These are phyloP conservation scores for Lotmaria passim DNA, from an alignment of 208 protist genomes.

Conservation along the genomic window DNA sequence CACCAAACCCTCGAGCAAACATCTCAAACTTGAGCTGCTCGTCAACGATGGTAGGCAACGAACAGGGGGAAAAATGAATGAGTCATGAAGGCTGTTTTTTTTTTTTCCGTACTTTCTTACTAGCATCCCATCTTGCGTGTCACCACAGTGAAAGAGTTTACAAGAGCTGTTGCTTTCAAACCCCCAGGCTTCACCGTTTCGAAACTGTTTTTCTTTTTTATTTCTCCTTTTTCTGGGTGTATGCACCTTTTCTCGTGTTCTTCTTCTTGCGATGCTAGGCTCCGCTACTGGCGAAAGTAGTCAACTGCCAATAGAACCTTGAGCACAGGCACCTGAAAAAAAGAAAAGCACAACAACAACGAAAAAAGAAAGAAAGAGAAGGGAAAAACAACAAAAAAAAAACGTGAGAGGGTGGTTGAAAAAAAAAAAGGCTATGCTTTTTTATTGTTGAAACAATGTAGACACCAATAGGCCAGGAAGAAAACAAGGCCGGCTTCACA, in stretches of 20 bases:
- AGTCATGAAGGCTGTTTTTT: background rate
- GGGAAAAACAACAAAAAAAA: conserved; percentile 1
- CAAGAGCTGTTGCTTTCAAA: conserved; percentile 25
- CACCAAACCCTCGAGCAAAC: background rate
- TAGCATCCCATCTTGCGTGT: conserved; percentile 7
- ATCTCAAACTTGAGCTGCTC: background rate
- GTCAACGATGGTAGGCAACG: background rate
- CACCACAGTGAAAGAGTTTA: conserved; percentile 25
- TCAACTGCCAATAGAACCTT: background rate
- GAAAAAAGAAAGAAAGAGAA: background rate
- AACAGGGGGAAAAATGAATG: background rate
- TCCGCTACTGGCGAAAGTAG: background rate
- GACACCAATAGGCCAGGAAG: background rate
- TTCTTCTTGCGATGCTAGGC: background rate
- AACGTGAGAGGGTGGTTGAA: conserved; percentile 13
- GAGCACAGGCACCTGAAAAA: background rate
- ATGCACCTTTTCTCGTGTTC: background rate
- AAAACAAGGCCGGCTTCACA: conserved; percentile 5
- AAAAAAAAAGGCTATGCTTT: conserved; percentile 13
- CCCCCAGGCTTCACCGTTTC: conserved; percentile 7
- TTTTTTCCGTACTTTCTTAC: background rate
- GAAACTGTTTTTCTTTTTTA: background rate
- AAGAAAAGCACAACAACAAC: background rate
- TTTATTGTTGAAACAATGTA: conserved; percentile 18
- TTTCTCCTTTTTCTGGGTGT: background rate